Evolutionary conservation across 495 filamentous ascomycete genomes (phyloP), one percentile per base, ranked within the genome.

Genomic region (Gamarada debralockiae): DNA sequence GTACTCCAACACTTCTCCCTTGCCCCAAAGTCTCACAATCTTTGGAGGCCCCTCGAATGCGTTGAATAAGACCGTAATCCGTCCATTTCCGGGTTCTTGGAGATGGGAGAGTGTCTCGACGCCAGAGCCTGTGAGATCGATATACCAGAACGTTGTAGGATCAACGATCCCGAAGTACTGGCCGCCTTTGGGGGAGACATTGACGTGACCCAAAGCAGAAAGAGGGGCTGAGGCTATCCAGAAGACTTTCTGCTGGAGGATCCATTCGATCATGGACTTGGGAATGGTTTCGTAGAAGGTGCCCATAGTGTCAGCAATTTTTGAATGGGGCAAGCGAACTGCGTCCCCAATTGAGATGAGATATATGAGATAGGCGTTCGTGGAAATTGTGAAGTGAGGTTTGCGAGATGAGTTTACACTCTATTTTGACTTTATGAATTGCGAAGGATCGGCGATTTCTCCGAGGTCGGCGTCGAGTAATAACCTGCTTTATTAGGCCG

Each of bases 41-140:
- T 79, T 74, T 2, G 87, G 87, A 1, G 71, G 64, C 0, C 69
- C 67, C 9, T 79, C 78, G 61, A 90, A 92, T 3, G 79, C 78
- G 57, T 78, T 85, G 68, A 89, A 88, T 70, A 87, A 77, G 52
- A 89, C 62, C 0, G 87, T 88, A 22, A 87, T 74, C 12, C 87
- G 74, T 17, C 83, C 85, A 62, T 90, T 90, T 54, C 90, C 87
- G 51, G 85, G 81, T 57, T 92, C 87, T 53, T 87, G 81, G 4
- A 89, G 60, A 58, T 90, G 87, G 2, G 74, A 68, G 40, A 92
- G 81, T 0, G 86, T 92, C 65, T 92, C 87, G 48, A 65, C 73
- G 2, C 87, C 87, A 22, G 79, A 84, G 6, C 87, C 87, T 0
- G 81, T 87, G 40, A 80, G 71, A 52, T 92, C 87, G 34, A 91